Base-by-base conservation (phyloP, 345 rosid species). In the Pseudoturritis turrita region DNA sequence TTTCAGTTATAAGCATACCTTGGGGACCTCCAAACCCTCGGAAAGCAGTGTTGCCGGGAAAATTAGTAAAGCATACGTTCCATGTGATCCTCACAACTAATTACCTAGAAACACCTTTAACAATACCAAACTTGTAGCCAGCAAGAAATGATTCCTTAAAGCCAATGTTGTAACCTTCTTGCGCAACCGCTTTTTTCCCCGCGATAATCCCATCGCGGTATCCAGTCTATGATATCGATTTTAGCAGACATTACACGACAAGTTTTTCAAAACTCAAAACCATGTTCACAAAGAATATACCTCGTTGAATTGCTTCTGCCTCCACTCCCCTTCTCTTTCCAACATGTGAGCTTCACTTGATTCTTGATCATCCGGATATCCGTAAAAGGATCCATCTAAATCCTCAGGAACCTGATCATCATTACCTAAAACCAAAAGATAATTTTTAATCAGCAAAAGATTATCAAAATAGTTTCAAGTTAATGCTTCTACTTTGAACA, bases 91-190 rank as follows among this genome's bases (percentile, higher is more conserved):
- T n/a, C n/a, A n/a, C n/a, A n/a, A n/a, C n/a, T n/a, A 17, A 59
- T 68, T 80, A 91, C 95, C 95, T 88, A 49, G 91, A 77, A 72
- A 91, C 78, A 52, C 98, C 98, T 84, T 87, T 85, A 52, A 82
- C 84, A 62, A 76, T 25, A 60, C 98, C 98, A 89, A 83, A 91
- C 60, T 84, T 84, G 88, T 80, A 79, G 22, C 97, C 97, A 10
- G 22, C 36, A 26, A 49, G 56, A 68, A 86, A 83, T 10, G 98
- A 91, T 53, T 86, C 82, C 71, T 83, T 86, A 67, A 84, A 87
- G 56, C 96, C 97, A 44, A 72, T 23, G 80, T 89, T 87, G 63
- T 89, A 93, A 58, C 98, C 98, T 69, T 85, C 85, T 36, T 91
- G 95, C 3, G 92, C 85, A 73, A 82, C 78, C 40, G 86, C 87